phyloP scores from a whole-genome alignment of 257 asterid species.

The Plantago major region DNA sequence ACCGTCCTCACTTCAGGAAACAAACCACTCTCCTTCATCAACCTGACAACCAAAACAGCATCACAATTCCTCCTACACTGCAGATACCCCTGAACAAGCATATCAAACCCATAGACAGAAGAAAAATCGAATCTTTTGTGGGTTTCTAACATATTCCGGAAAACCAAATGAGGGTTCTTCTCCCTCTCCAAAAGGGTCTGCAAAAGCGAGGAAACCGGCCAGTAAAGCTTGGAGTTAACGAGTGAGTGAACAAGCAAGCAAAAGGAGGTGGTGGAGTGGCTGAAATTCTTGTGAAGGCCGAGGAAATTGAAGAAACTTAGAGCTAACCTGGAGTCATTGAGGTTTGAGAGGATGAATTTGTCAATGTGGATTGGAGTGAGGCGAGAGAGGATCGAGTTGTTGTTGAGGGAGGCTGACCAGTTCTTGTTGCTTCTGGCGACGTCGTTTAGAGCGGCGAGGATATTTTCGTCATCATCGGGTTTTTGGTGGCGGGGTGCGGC shows the following conservation, averaged over 20 bases:
- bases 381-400: conserved; percentile 40
- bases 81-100: conserved; percentile 63
- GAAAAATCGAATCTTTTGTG: conserved; percentile 39
- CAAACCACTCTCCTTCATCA: conserved; percentile 59
- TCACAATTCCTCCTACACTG: conserved; percentile 55
- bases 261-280: conserved; percentile 73
- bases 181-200: conserved; percentile 67
- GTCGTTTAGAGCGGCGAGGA: conserved; percentile 48
- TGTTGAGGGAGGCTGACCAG: conserved; percentile 53
- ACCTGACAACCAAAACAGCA: conserved; percentile 47
- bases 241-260: conserved; percentile 74
- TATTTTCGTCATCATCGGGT: conserved; percentile 49
- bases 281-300: conserved; percentile 73
- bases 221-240: conserved; percentile 64
- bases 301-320: conserved; percentile 91
- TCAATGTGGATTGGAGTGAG: conserved; percentile 60
- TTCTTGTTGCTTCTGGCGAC: conserved; percentile 62
- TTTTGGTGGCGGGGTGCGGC: conserved; percentile 7
- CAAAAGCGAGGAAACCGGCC: conserved; percentile 90
- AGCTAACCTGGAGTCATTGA: conserved; percentile 65
- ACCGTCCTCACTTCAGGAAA: conserved; percentile 82
- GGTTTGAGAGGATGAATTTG: conserved; percentile 47
- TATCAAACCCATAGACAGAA: conserved; percentile 68
- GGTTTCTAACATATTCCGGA: conserved; percentile 41
- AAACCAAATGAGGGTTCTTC: conserved; percentile 40